Percentiles rank a stretch among this genome's conserved stretches.
Conservation (phyloP, 441 rosid genomes). For the Kokia cookei region DNA sequence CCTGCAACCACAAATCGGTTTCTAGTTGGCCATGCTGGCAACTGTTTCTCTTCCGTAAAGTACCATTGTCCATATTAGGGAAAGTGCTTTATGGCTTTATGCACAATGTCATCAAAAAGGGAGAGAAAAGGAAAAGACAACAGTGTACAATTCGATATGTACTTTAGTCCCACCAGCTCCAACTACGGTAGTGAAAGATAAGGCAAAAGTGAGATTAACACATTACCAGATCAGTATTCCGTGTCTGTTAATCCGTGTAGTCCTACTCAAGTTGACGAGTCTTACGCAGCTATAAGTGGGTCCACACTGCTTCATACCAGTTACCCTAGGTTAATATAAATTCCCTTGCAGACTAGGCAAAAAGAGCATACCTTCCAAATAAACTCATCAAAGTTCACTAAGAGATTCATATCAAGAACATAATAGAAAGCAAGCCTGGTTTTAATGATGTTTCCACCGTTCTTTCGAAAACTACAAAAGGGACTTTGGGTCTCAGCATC, state of each 20-base stretch:
- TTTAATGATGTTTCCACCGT: not conserved
- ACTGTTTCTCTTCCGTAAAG: not conserved
- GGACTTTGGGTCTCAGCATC: not conserved
- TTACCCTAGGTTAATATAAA: not conserved
- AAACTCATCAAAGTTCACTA: not conserved
- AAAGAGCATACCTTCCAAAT: not conserved
- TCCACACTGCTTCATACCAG: not conserved
- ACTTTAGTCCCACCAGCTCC: not conserved
- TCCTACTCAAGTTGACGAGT: not conserved
- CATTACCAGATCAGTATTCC: not conserved
- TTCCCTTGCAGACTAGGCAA: not conserved
- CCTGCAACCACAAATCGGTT: not conserved
- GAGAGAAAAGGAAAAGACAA: not conserved
- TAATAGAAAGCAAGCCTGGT: not conserved
- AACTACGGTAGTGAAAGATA: not conserved
- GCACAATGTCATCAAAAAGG: not conserved
- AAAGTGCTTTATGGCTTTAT: not conserved
- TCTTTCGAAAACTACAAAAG: slow-evolving; percentile 1
- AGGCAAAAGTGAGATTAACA: not conserved
- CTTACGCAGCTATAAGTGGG: not conserved
- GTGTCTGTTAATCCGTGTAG: not conserved
- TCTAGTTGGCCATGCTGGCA: not conserved
- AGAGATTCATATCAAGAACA: not conserved
- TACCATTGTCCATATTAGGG: not conserved
- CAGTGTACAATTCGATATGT: not conserved